Evolutionary conservation across 2,329 filamentous ascomycete species (phyloP), one percentile per base, ranked within the genome.

Genomic region (Ascochyta rabiei): DNA sequence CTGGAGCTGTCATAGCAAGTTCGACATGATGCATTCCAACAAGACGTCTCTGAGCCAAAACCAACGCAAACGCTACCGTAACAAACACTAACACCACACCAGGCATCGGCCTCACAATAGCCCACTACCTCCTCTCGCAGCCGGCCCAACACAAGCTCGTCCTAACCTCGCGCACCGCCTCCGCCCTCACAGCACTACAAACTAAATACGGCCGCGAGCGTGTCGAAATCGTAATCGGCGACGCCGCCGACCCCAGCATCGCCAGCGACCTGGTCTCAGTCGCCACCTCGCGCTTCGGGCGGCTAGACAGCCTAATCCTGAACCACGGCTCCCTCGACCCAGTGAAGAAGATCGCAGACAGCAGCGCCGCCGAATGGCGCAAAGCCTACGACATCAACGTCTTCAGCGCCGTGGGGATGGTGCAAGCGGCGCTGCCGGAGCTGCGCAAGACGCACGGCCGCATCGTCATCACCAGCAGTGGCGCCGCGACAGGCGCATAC

Each of bases 241-340:
- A 89, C 59, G 73, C 86, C 10, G 71, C 79, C 0, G 82, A 86
- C 61, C 70, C 80, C 23, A 76, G 73, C 0, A 35, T 89, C 24
- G 83, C 85, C 4, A 74, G 81, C 1, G 84, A 84, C 68, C 83
- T 89, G 4, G 84, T 91, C 4, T 80, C 87, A 3, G 76, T 86
- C 1, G 89, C 92, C 0, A 69, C 89, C 10, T 77, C 83, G 24
- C 78, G 83, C 0, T 98, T 91, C 73, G 88, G 87, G 9, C 81
- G 79, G 43, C 76, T 99, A 4, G 92, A 99, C 70, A 89, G 87
- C 1, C 73, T 99, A 39, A 85, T 99, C 12, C 79, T 98, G 58
- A 98, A 98, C 74, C 95, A 99, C 71, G 93, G 92, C 18, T 81
- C 86, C 0, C 77, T 99, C 39, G 83, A 86, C n/a, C 89, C 91